Conservation (phyloP, 78 protist species). For the Pelomyxa schiedti region DNA sequence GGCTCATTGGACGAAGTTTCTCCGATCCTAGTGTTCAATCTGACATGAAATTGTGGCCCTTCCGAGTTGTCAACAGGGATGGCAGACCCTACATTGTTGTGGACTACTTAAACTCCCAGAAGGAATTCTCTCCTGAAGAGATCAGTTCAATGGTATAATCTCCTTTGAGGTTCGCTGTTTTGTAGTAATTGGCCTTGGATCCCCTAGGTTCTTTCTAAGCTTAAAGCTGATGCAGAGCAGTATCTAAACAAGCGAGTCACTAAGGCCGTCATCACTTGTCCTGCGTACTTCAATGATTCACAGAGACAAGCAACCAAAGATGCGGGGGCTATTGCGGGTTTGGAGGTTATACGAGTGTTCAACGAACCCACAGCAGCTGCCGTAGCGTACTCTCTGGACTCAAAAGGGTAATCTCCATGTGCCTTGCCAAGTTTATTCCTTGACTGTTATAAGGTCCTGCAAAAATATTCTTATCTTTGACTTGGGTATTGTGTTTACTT, state of each 20-base stretch:
- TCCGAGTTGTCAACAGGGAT: slow-evolving; percentile 68
- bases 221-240: slow-evolving; percentile 92
- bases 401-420: too few relatives aligned
- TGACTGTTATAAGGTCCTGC: too few relatives aligned
- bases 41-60: slow-evolving; percentile 93
- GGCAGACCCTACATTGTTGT: slow-evolving; percentile 84
- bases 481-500: too few relatives aligned
- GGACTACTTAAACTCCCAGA: slow-evolving; percentile 62
- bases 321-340: slow-evolving; percentile 83
- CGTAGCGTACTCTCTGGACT: too few relatives aligned
- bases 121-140: slow-evolving; percentile 93
- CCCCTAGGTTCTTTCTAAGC: slow-evolving; percentile 91
- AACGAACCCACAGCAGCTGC: background rate
- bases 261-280: slow-evolving; percentile 93
- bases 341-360: background rate
- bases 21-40: slow-evolving; percentile 78
- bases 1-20: slow-evolving; percentile 92
- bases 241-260: slow-evolving; percentile 78
- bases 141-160: slow-evolving; percentile 97
- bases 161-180: too few relatives aligned
- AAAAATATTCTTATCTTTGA: too few relatives aligned
- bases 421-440: too few relatives aligned
- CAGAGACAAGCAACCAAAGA: slow-evolving; percentile 98
- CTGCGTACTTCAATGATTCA: slow-evolving; percentile 94
- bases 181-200: too few relatives aligned